Conservation (phyloP, 345 rosid species). For the Eucalyptus fibrosa region DNA sequence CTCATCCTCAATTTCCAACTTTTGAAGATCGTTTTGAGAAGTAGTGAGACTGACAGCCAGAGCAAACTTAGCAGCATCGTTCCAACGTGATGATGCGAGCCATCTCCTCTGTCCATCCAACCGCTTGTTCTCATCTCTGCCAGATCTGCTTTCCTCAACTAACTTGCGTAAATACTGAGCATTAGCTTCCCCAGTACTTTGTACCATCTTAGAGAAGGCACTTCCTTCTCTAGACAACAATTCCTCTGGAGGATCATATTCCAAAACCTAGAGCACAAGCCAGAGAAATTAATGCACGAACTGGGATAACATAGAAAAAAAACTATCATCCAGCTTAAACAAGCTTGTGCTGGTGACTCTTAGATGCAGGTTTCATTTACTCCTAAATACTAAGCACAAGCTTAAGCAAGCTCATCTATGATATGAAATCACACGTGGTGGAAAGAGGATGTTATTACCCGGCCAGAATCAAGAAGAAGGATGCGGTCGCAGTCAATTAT, state of each 20-base stretch:
- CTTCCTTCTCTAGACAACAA: constrained; percentile 58
- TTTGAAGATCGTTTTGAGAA: constrained; percentile 32
- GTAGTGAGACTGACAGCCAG: constrained; percentile 37
- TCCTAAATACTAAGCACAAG: too few species aligned
- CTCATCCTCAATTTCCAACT: constrained; percentile 14
- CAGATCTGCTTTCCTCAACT: constrained; percentile 31
- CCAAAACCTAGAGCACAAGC: constrained; percentile 52
- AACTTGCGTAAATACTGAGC: constrained; percentile 83
- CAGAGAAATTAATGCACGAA: neutral
- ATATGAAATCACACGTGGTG: neutral
- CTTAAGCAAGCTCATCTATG: too few species aligned
- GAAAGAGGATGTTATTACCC: constrained; percentile 24
- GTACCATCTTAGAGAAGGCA: constrained; percentile 94
- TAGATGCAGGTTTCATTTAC: neutral
- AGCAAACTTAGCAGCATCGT: constrained; percentile 43
- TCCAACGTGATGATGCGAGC: constrained; percentile 44
- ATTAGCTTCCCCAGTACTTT: constrained; percentile 90
- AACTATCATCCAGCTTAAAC: neutral
- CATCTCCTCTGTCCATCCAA: constrained; percentile 61
- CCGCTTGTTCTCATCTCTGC: constrained; percentile 21
- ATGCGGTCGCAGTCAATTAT: constrained; percentile 90
- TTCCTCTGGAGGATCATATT: constrained; percentile 70
- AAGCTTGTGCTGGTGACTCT: neutral
- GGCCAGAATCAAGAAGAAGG: constrained; percentile 86
- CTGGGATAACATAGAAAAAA: neutral